Conservation (phyloP, 2,329 filamentous ascomycete genomes). For the Emmonsiellopsis sp. region DNA sequence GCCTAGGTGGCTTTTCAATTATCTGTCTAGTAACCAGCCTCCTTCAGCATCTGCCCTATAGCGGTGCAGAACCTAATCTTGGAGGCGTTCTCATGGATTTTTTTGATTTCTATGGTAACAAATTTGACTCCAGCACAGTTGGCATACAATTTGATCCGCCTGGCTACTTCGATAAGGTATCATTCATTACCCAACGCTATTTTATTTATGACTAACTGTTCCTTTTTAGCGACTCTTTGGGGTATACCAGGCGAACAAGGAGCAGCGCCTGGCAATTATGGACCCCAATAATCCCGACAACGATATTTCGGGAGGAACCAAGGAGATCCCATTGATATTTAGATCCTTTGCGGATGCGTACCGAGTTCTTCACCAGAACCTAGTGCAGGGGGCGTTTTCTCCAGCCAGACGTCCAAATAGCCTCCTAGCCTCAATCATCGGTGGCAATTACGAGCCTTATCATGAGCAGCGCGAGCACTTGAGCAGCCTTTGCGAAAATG, state of each 20-base stretch:
- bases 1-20: conserved; percentile 86
- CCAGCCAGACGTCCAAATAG: conserved; percentile 30
- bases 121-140: conserved; percentile 59
- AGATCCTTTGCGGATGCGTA: conserved; percentile 60
- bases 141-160: conserved; percentile 71
- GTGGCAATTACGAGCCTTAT: conserved; percentile 71
- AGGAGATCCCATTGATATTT: conserved; percentile 58
- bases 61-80: conserved; percentile 59
- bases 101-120: conserved; percentile 77
- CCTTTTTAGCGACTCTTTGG: conserved; percentile 26
- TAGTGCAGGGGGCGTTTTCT: conserved; percentile 31
- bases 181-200: conserved; percentile 15
- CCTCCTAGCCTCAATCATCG: conserved; percentile 63
- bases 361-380: conserved; percentile 46
- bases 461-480: conserved; percentile 58
- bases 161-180: conserved; percentile 66
- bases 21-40: conserved; percentile 90
- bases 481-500: conserved; percentile 40
- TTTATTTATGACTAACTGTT: conserved; percentile 4
- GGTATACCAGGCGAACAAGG: conserved; percentile 46
- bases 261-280: conserved; percentile 69
- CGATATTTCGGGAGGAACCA: conserved; percentile 82
- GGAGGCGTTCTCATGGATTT: conserved; percentile 80
- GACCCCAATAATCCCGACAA: conserved; percentile 81
- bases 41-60: conserved; percentile 66